These are phyloP conservation scores for Pachysandra terminalis DNA, from an alignment of 164 flowering plant genomes.

Conservation along the genomic window DNA sequence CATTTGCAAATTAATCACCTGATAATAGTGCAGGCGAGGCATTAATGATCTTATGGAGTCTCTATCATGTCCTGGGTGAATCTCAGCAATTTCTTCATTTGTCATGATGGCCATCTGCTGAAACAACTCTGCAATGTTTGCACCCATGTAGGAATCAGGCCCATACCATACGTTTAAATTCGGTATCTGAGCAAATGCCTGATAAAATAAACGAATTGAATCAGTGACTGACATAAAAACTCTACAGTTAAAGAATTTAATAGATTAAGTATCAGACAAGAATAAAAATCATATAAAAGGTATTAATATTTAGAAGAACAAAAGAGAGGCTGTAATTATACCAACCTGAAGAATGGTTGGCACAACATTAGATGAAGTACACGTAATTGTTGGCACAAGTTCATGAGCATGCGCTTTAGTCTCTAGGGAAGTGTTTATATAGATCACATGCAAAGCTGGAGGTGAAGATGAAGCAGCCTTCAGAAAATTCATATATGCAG, in stretches of 20 bases:
- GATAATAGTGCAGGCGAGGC: slow-evolving; percentile 78
- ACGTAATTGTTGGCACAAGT: slow-evolving; percentile 93
- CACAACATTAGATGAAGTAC: slow-evolving; percentile 96
- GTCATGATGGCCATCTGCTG: slow-evolving; percentile 85
- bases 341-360: slow-evolving; percentile 90
- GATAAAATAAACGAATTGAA: slow-evolving; percentile 12
- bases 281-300: background rate
- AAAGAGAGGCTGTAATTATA: slow-evolving; percentile 3
- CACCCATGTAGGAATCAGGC: slow-evolving; percentile 99
- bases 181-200: slow-evolving; percentile 94
- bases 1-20: slow-evolving; percentile 37
- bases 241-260: background rate
- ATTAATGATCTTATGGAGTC: slow-evolving; percentile 68
- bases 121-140: slow-evolving; percentile 78
- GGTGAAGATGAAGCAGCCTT: slow-evolving; percentile 55
- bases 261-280: background rate
- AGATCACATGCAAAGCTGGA: slow-evolving; percentile 87
- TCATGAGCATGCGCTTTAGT: slow-evolving; percentile 93
- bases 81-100: slow-evolving; percentile 81
- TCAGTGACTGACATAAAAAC: background rate
- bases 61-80: slow-evolving; percentile 74
- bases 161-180: slow-evolving; percentile 81
- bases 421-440: slow-evolving; percentile 92
- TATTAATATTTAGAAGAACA: background rate
- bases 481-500: slow-evolving; percentile 77